A percentile compares a stretch with the other conserved stretches of the same genome.
These are phyloP conservation scores for Rubia tinctorum DNA, from an alignment of 305 asterid species.

Conservation along the genomic window DNA sequence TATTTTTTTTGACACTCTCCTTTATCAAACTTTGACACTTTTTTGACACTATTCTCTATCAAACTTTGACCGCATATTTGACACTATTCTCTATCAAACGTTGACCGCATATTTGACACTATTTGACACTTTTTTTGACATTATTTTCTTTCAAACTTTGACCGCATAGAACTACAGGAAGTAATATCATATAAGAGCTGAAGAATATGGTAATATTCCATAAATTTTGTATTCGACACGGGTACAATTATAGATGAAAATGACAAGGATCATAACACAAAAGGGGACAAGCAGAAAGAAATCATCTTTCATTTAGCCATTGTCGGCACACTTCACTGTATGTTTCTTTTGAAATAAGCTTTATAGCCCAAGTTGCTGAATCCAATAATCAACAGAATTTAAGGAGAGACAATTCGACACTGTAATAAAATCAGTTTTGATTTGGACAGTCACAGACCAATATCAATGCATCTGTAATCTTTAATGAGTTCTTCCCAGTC, in stretches of 20 bases:
- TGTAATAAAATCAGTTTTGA: not conserved
- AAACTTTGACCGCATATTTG: no score
- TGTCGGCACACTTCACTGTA: not conserved
- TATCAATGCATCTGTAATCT: not conserved
- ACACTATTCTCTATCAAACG: no score
- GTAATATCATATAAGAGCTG: no score
- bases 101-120: no score
- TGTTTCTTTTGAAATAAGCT: no score
- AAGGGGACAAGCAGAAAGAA: not conserved
- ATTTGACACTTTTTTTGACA: no score
- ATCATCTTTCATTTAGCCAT: not conserved
- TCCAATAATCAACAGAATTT: conserved; percentile 20
- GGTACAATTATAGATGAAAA: not conserved
- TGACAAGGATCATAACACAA: not conserved
- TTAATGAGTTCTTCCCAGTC: not conserved
- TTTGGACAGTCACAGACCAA: not conserved
- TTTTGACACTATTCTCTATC: no score
- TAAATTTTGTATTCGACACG: not conserved
- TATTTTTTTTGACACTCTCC: no score
- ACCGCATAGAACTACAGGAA: no score
- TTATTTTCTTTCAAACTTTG: no score
- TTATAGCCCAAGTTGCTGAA: not conserved
- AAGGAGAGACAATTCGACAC: conserved; percentile 6
- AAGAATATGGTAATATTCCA: no score
- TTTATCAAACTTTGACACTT: no score